phyloP scores from a whole-genome alignment of 2,329 filamentous ascomycete genomes.

The Colletotrichum trifolii region DNA sequence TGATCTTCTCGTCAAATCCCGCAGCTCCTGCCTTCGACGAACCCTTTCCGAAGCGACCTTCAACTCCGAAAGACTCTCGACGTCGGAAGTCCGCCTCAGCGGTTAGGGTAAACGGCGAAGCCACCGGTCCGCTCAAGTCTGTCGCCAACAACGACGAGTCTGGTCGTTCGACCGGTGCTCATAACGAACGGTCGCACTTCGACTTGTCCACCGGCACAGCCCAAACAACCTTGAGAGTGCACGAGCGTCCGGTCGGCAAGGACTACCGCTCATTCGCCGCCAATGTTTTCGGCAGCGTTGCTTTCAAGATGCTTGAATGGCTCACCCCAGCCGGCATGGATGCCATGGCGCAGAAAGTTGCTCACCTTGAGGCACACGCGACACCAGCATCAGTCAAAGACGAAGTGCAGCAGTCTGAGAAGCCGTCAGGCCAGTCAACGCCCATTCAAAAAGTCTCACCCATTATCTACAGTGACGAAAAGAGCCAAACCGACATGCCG shows the following conservation, averaged over 20 bases:
- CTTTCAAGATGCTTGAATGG: constrained; percentile 79
- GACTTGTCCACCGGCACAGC: constrained; percentile 34
- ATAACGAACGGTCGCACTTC: constrained; percentile 33
- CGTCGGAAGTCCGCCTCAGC: constrained; percentile 23
- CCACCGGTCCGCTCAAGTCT: constrained; percentile 1
- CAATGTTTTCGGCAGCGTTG: constrained; percentile 72
- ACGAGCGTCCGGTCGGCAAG: constrained; percentile 60
- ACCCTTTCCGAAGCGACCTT: constrained; percentile 29
- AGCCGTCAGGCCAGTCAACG: constrained; percentile 29
- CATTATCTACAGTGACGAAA: constrained; percentile 30
- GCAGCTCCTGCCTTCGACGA: constrained; percentile 38
- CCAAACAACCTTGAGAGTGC: constrained; percentile 47
- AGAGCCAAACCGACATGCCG: constrained; percentile 38
- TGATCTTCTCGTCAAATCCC: constrained; percentile 56
- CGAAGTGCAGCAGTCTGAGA: constrained; percentile 18
- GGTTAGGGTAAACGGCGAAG: constrained; percentile 10
- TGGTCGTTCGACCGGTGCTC: not conserved
- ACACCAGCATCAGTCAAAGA: constrained; percentile 24
- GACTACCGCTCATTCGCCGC: constrained; percentile 71
- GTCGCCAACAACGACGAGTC: constrained; percentile 8
- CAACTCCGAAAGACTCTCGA: constrained; percentile 21
- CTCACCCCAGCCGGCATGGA: constrained; percentile 69
- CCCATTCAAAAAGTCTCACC: constrained; percentile 25
- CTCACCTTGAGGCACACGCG: constrained; percentile 43
- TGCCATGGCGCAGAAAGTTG: constrained; percentile 56